Conservation (phyloP, 179 eudicot species). For the Heliamphora pulchella region DNA sequence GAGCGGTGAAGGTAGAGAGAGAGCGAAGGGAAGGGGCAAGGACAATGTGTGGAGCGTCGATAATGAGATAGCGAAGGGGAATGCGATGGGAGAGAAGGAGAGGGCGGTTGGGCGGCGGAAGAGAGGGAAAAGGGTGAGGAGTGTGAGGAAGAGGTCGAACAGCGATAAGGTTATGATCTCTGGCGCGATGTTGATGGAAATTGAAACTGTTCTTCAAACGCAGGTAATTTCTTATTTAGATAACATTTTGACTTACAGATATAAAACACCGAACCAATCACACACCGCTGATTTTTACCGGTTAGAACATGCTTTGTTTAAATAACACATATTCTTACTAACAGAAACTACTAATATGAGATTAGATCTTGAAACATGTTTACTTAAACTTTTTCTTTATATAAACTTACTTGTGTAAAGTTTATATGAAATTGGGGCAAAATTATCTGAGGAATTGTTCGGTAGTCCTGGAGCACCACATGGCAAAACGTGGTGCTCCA, state of each 20-base stretch:
- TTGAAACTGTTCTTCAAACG: conserved; percentile 76
- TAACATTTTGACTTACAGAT: no score
- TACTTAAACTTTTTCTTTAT: neutral
- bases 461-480: no score
- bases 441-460: neutral
- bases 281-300: no score
- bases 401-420: neutral
- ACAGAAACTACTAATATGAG: no score
- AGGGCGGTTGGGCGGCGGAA: conserved; percentile 24
- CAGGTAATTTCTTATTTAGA: conserved; percentile 44
- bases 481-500: no score
- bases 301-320: no score
- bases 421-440: neutral
- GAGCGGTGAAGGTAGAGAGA: conserved; percentile 15
- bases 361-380: no score
- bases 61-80: conserved; percentile 49
- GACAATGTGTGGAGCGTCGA: conserved; percentile 95
- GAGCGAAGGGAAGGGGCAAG: conserved; percentile 50
- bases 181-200: conserved; percentile 71
- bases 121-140: conserved; percentile 27
- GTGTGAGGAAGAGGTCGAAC: conserved; percentile 31
- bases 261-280: no score
- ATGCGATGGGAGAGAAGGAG: conserved; percentile 27
- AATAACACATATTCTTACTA: no score
- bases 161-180: conserved; percentile 53